Conservation (phyloP, 495 filamentous ascomycete genomes). For the Oleoguttula mirabilis region DNA sequence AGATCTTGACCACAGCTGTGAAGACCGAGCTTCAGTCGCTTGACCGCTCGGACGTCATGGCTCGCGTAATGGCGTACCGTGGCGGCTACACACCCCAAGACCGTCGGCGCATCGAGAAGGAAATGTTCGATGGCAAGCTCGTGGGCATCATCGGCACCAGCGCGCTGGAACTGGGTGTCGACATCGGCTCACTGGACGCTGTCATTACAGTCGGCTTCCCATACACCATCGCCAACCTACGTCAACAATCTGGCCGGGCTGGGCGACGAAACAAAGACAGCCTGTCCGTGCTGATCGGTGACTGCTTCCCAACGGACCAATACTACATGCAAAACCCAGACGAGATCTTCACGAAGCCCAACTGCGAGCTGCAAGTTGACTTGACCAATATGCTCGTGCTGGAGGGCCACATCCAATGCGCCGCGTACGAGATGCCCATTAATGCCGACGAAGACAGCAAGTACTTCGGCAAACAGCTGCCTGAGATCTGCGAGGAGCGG, state of each 20-base stretch:
- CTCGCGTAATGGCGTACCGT: slow-evolving; percentile 85
- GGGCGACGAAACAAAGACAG: slow-evolving; percentile 91
- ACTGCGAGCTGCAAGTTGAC: slow-evolving; percentile 79
- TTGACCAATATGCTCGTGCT: slow-evolving; percentile 80
- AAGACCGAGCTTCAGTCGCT: slow-evolving; percentile 61
- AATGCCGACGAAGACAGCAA: slow-evolving; percentile 55
- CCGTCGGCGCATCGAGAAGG: slow-evolving; percentile 74
- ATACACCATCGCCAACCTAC: slow-evolving; percentile 83
- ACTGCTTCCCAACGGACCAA: slow-evolving; percentile 84
- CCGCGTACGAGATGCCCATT: slow-evolving; percentile 90
- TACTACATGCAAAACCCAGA: slow-evolving; percentile 94
- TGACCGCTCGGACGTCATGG: slow-evolving; percentile 59
- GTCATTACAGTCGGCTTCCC: slow-evolving; percentile 92
- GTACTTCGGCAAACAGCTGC: slow-evolving; percentile 72
- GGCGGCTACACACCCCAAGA: slow-evolving; percentile 96
- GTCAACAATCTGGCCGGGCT: slow-evolving; percentile 90
- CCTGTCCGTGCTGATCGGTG: slow-evolving; percentile 81
- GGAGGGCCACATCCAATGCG: slow-evolving; percentile 92
- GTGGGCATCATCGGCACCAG: slow-evolving; percentile 90
- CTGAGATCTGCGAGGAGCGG: slow-evolving; percentile 59
- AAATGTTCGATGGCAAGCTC: slow-evolving; percentile 94
- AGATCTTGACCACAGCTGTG: slow-evolving; percentile 69
- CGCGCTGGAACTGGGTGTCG: slow-evolving; percentile 84
- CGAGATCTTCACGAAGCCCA: slow-evolving; percentile 90
- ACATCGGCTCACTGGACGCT: slow-evolving; percentile 91